A percentile compares a stretch with the other conserved stretches of the same genome.
These are phyloP conservation scores for Pythium folliculosum DNA, from an alignment of 352 stramenopile species.

Conservation along the genomic window DNA sequence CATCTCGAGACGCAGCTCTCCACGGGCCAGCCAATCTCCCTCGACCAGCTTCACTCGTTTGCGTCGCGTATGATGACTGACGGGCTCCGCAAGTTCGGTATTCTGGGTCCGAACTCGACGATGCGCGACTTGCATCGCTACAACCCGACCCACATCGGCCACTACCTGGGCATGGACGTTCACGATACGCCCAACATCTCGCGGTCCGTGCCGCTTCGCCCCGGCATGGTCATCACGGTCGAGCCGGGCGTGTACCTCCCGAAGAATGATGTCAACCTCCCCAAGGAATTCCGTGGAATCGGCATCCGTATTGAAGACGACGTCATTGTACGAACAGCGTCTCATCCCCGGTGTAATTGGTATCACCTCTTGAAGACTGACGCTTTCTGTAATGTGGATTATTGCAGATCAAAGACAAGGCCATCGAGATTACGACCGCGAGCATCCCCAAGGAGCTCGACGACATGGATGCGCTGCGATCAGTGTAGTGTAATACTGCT, in stretches of 20 bases:
- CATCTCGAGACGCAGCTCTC: slow-evolving; percentile 53
- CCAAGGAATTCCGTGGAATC: slow-evolving; percentile 76
- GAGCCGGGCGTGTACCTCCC: slow-evolving; percentile 86
- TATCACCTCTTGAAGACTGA: neutral
- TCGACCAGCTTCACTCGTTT: slow-evolving; percentile 78
- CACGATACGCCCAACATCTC: slow-evolving; percentile 80
- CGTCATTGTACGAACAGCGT: slow-evolving; percentile 58
- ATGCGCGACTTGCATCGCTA: slow-evolving; percentile 75
- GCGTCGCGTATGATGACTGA: slow-evolving; percentile 74
- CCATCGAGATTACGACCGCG: slow-evolving; percentile 75
- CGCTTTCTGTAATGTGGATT: slow-evolving; percentile 3
- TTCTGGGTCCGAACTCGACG: slow-evolving; percentile 47
- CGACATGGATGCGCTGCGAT: slow-evolving; percentile 64
- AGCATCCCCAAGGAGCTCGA: slow-evolving; percentile 69
- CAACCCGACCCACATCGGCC: slow-evolving; percentile 85
- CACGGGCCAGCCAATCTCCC: slow-evolving; percentile 48
- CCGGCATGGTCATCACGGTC: slow-evolving; percentile 83
- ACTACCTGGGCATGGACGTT: slow-evolving; percentile 85
- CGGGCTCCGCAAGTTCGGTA: slow-evolving; percentile 59
- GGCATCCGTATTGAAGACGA: slow-evolving; percentile 88
- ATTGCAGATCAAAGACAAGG: slow-evolving; percentile 65
- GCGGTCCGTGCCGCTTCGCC: slow-evolving; percentile 50
- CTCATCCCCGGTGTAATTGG: neutral
- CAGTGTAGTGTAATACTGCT: slow-evolving; percentile 26
- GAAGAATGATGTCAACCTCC: slow-evolving; percentile 63